Evolutionary conservation across 495 filamentous ascomycete species (phyloP), one percentile per base, ranked within the genome.

Genomic region (Talaromyces wortmannii): DNA sequence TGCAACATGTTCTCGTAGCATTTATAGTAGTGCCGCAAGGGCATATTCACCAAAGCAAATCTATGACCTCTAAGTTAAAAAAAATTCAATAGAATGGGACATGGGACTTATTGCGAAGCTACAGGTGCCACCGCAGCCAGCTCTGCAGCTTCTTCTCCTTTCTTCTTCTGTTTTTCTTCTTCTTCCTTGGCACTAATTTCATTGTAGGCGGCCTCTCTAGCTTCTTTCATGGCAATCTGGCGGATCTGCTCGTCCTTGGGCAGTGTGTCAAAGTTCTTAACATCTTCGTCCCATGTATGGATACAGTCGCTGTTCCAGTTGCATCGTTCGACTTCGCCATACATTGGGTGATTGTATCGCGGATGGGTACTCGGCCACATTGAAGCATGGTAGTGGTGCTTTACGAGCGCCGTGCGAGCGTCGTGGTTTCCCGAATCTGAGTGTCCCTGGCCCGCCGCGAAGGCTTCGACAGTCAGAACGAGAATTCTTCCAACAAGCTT

Each of bases 371-470:
- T 76, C 43, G 79, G 82, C 83, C 83, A 86, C 53, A 75, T 74
- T 18, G 82, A 84, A 23, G 83, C 82, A 61, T 85, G 83, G 60
- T 82, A 86, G 65, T 83, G 81, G 61, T 86, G 82, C 58, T 76
- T 79, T 51, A 85, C 80, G n/a, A 84, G 66, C 10, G 81, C 82
- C 3, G 66, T 67, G 33, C 76, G 66, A 18, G 80, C 71, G 33
- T 83, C 71, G 63, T 86, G 83, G 63, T 80, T 83, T 48, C 82
- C 81, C 4, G 80, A 83, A 57, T 85, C 75, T 23, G 83, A 86
- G 63, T 86, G 83, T 18, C 82, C 82, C 63, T 83, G 80, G 13
- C 83, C 83, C 17, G 82, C 82, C 10, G 81, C 82, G 56, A 86
- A 84, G 5, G 81, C 80, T 65, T 85, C 81, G 30, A 84, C 79